These are phyloP conservation scores for Umbelopsis vinacea DNA, from an alignment of 192 early-diverging fungal genomes.

Conservation along the genomic window DNA sequence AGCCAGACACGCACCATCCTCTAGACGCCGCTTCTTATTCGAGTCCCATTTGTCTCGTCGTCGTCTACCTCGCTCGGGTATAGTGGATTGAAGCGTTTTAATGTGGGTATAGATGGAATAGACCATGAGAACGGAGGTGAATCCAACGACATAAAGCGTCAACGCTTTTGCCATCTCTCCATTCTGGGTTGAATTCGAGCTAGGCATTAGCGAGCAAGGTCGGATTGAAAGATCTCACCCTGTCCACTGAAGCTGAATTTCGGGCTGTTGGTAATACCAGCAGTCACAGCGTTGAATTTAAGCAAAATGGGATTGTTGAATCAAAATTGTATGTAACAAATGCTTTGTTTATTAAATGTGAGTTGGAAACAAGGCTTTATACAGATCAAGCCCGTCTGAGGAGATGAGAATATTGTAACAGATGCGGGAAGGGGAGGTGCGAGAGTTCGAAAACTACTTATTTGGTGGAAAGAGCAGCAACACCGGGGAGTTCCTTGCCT, in stretches of 20 bases:
- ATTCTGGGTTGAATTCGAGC: neutral
- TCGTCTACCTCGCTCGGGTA: neutral
- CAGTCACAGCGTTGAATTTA: no score
- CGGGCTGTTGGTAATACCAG: no score
- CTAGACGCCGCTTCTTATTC: constrained; percentile 7
- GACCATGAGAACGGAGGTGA: constrained; percentile 34
- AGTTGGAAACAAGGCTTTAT: constrained; percentile 2
- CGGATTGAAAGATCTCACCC: neutral
- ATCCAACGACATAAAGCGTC: constrained; percentile 13
- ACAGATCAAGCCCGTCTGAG: neutral
- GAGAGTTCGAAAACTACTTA: constrained; percentile 3
- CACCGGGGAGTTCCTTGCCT: constrained; percentile 88
- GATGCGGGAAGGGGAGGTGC: neutral
- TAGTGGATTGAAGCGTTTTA: neutral
- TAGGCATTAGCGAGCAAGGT: neutral
- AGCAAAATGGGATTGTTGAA: no score
- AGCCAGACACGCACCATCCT: constrained; percentile 28
- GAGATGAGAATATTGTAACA: neutral
- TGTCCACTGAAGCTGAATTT: neutral
- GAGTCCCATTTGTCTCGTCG: constrained; percentile 12
- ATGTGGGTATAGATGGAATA: constrained; percentile 42
- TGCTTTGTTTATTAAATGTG: neutral
- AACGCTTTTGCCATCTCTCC: constrained; percentile 1
- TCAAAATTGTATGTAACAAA: neutral
- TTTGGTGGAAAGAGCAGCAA: constrained; percentile 71